Percentiles rank a stretch among this genome's conserved stretches.
Conservation (phyloP, 1,284 basidiomycete species). For the Leccinum griseonigrum region DNA sequence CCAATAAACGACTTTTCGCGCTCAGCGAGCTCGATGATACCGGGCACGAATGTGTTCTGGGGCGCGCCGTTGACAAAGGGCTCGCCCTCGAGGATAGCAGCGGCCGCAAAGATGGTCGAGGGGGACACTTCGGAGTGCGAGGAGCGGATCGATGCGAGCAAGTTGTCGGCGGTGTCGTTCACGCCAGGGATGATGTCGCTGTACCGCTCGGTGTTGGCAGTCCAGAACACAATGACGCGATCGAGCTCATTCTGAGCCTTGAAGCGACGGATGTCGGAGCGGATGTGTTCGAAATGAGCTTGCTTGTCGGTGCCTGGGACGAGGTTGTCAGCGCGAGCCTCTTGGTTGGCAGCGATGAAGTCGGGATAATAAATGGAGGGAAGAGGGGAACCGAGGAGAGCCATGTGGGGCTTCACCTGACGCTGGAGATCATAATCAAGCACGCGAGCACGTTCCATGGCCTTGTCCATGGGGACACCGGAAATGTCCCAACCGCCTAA, state of each 20-base stretch:
- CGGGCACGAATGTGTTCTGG: slow-evolving; percentile 99
- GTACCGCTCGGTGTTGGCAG: slow-evolving; percentile 99
- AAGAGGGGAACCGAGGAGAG: slow-evolving; percentile 78
- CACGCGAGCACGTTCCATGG: slow-evolving; percentile 93
- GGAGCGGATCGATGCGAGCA: slow-evolving; percentile 79
- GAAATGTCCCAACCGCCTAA: slow-evolving; percentile 99
- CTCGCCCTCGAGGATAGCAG: slow-evolving; percentile 91
- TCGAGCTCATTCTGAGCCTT: slow-evolving; percentile 85
- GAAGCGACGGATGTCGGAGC: slow-evolving; percentile 92
- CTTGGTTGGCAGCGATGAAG: slow-evolving; percentile 98
- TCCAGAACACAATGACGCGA: slow-evolving; percentile 93
- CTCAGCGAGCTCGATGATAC: slow-evolving; percentile 92
- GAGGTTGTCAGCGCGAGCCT: slow-evolving; percentile 91
- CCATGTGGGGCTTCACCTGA: slow-evolving; percentile 88
- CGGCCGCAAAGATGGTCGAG: slow-evolving; percentile 94
- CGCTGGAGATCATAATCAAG: slow-evolving; percentile 97
- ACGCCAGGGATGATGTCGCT: slow-evolving; percentile 92
- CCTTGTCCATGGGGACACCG: slow-evolving; percentile 79
- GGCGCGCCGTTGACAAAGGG: slow-evolving; percentile 98
- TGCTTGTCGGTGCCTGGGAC: slow-evolving; percentile 87
- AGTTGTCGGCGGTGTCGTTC: slow-evolving; percentile 92
- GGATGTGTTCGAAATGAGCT: slow-evolving; percentile 89
- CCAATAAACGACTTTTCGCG: slow-evolving; percentile 90
- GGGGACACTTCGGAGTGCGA: slow-evolving; percentile 95
- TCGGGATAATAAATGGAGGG: slow-evolving; percentile 96